Percentiles rank a stretch among this genome's conserved stretches.
Evolutionary conservation across 2,329 filamentous ascomycete species (phyloP).

Genomic region (Rutstroemia sydowiana): DNA sequence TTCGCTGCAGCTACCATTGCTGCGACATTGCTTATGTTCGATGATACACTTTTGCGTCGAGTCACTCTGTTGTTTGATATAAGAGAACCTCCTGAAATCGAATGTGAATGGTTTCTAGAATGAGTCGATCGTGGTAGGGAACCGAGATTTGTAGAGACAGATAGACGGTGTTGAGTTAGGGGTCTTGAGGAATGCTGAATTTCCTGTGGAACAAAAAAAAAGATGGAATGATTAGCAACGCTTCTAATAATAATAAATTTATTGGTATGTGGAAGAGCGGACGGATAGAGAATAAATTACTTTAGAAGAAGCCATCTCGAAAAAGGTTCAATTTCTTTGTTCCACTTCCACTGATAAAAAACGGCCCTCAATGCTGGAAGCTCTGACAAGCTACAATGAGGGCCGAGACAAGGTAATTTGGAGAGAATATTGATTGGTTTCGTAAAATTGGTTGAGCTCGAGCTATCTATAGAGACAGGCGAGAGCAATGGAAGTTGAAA

Average conservation of each 20-base stretch:
- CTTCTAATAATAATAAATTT: conserved; percentile 26
- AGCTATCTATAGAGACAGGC: conserved; percentile 25
- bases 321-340: conserved; percentile 27
- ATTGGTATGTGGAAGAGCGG: conserved; percentile 24
- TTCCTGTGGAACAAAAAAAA: conserved; percentile 40
- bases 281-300: conserved; percentile 35
- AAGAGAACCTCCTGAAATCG: conserved; percentile 67
- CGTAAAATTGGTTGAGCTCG: conserved; percentile 14
- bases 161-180: conserved; percentile 55
- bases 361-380: conserved; percentile 31
- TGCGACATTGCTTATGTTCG: conserved; percentile 66
- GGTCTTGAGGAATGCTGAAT: conserved; percentile 60
- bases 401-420: conserved; percentile 22
- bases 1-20: conserved; percentile 67
- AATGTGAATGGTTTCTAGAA: conserved; percentile 69
- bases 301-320: conserved; percentile 55
- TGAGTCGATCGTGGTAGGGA: conserved; percentile 43
- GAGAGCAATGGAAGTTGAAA: background rate
- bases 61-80: conserved; percentile 81
- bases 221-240: conserved; percentile 25
- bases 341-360: conserved; percentile 11
- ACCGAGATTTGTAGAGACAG: conserved; percentile 49
- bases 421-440: conserved; percentile 17
- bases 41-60: conserved; percentile 86
- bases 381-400: conserved; percentile 30